phyloP scores from a whole-genome alignment of 208 protist genomes.

The Trichomonas gallinae region DNA sequence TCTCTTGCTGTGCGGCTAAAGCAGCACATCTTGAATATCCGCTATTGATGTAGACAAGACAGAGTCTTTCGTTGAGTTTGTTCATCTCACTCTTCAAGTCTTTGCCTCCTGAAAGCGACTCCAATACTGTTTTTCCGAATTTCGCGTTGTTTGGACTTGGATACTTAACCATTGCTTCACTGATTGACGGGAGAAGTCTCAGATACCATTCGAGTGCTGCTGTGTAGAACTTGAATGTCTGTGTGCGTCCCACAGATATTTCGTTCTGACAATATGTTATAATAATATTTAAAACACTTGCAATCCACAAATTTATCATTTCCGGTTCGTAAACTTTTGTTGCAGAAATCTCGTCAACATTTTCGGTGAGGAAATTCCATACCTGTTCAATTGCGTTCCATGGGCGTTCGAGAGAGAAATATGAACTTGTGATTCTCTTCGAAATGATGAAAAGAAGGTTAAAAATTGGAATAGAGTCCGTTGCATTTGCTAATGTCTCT shows the following conservation, averaged over 20 bases:
- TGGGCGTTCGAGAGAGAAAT: not conserved
- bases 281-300: not conserved
- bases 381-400: not conserved
- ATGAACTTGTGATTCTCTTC: not conserved
- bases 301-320: not conserved
- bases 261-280: not conserved
- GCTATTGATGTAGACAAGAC: not conserved
- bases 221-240: not conserved
- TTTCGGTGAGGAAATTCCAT: not conserved
- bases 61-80: not conserved
- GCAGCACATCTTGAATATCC: not conserved
- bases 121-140: not conserved
- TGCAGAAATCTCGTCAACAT: not conserved
- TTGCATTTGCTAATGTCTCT: not conserved
- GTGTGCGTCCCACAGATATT: not conserved
- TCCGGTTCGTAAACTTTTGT: not conserved
- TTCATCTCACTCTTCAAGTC: not conserved
- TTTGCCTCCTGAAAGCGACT: not conserved
- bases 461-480: not conserved
- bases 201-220: not conserved
- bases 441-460: not conserved
- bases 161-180: not conserved
- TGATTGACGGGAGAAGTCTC: not conserved
- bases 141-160: not conserved
- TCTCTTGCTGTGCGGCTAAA: not conserved